Base-by-base conservation (phyloP, 164 flowering plant species). In the Vitis cinerea region DNA sequence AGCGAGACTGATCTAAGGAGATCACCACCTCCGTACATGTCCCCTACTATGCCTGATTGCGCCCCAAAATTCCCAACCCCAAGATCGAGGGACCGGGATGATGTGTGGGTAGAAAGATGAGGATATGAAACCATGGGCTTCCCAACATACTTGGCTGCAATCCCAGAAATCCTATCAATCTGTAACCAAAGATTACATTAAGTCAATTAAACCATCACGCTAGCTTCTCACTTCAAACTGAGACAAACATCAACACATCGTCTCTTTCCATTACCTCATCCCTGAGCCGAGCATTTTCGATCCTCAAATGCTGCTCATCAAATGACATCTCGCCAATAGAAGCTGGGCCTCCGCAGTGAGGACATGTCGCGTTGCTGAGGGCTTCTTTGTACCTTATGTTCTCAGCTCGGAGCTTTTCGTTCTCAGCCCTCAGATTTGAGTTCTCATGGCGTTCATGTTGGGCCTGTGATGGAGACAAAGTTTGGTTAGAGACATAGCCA, bases 271-370 rank as follows among this genome's bases (percentile, higher is more conserved):
- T 10, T 75, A 86, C 98, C 94, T 94, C 98, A 68, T 94, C 97
- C 72, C 90, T 81, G 5, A 94, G 69, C 15, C 92, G 89, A 62
- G 86, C 93, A 74, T 94, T 94, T 63, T 94, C 98, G 14, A 94
- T 79, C 72, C 96, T 84, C 65, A 94, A 71, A 67, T 90, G 92
- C 53, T 94, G 98, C 71, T 94, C 98, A 52, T 94, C 98, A 63
- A 86, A 90, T 0, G 97, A 90, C 97, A 94, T 94, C 77, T 94
- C 98, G 3, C 93, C 97, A 10, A 91, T 76, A 15, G 96, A 83
- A 17, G 96, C 86, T 0, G 97, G 97, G 37, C 94, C 92, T 60
- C 98, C 98, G 62, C 98, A 94, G 71, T 79, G 86, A 12, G 97
- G 97, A 71, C 98, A 94, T 3, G 90, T 72, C 3, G 98, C 88